Conservation (phyloP, 495 filamentous ascomycete genomes). For the Tetracladium setigerum region DNA sequence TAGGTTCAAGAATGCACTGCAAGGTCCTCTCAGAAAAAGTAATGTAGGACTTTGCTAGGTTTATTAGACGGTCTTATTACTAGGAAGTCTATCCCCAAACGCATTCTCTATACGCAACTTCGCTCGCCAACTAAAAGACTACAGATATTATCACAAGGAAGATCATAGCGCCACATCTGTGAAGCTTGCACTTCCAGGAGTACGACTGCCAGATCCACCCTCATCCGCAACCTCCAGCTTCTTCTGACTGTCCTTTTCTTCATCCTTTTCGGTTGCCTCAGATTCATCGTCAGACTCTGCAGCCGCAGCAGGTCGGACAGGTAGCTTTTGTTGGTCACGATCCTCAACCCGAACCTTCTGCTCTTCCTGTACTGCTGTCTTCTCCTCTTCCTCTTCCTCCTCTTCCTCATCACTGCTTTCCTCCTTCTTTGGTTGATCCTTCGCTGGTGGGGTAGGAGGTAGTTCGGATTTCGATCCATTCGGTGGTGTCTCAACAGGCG, state of each 20-base stretch:
- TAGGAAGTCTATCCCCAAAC: too few species aligned
- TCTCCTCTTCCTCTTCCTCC: slow-evolving; percentile 28
- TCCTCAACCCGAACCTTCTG: slow-evolving; percentile 50
- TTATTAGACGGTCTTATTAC: too few species aligned
- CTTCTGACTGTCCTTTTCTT: slow-evolving; percentile 16
- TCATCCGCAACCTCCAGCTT: slow-evolving; percentile 20
- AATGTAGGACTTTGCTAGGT: too few species aligned
- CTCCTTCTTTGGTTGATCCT: slow-evolving; percentile 17
- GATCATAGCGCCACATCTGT: slow-evolving; percentile 45
- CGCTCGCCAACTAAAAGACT: neutral
- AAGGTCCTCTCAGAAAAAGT: too few species aligned
- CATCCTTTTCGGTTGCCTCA: slow-evolving; percentile 25
- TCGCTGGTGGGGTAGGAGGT: slow-evolving; percentile 26
- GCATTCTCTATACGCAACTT: too few species aligned
- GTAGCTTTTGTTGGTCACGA: slow-evolving; percentile 40
- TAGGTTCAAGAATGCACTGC: too few species aligned
- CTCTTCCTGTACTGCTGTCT: slow-evolving; percentile 35
- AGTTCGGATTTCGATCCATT: slow-evolving; percentile 17
- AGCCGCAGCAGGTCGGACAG: slow-evolving; percentile 19
- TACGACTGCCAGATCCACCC: slow-evolving; percentile 12
- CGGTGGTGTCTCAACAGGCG: slow-evolving; percentile 17
- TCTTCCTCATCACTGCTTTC: slow-evolving; percentile 23
- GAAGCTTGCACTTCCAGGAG: slow-evolving; percentile 32
- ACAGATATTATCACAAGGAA: neutral
- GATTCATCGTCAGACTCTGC: neutral